A percentile compares a stretch with the other conserved stretches of the same genome.
Evolutionary conservation across 1,139 yeast genomes (phyloP).

Genomic region (Kodamaea suecica): DNA sequence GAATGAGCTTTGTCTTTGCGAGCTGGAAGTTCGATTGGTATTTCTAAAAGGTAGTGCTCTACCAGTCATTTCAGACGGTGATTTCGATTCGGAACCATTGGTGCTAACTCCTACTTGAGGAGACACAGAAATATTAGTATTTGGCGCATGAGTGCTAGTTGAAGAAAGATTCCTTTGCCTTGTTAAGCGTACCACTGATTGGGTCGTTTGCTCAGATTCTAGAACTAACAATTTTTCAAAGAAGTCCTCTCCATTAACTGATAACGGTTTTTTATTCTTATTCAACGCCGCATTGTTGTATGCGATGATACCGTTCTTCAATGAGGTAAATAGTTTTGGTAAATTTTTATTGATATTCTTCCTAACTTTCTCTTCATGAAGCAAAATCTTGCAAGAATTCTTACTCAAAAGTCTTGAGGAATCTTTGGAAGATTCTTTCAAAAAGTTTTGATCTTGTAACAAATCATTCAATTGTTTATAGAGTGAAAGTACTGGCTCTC

Average conservation of each 20-base stretch:
- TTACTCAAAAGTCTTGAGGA: conserved; percentile 74
- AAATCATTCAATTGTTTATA: conserved; percentile 56
- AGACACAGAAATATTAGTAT: neutral
- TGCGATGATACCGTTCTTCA: conserved; percentile 45
- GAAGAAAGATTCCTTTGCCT: too few species aligned
- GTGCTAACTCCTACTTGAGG: too few species aligned
- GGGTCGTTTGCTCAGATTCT: conserved; percentile 35
- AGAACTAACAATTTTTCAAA: conserved; percentile 39
- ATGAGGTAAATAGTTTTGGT: conserved; percentile 57
- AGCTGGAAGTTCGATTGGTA: too few species aligned
- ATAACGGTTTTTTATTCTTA: conserved; percentile 37
- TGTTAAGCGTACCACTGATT: neutral
- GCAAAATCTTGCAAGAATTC: conserved; percentile 73
- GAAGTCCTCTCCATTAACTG: conserved; percentile 47
- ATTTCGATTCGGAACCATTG: too few species aligned
- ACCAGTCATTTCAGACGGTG: neutral
- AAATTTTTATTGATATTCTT: conserved; percentile 61
- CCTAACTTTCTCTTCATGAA: conserved; percentile 76
- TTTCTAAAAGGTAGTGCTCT: neutral
- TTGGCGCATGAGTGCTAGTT: too few species aligned
- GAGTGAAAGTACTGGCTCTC: conserved; percentile 53
- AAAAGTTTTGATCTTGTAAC: conserved; percentile 56
- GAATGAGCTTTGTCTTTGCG: neutral
- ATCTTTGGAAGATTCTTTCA: conserved; percentile 72
- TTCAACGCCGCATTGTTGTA: conserved; percentile 40